Evolutionary conservation across 2,329 filamentous ascomycete species (phyloP).

Genomic region (Calonectria multiphialidica): DNA sequence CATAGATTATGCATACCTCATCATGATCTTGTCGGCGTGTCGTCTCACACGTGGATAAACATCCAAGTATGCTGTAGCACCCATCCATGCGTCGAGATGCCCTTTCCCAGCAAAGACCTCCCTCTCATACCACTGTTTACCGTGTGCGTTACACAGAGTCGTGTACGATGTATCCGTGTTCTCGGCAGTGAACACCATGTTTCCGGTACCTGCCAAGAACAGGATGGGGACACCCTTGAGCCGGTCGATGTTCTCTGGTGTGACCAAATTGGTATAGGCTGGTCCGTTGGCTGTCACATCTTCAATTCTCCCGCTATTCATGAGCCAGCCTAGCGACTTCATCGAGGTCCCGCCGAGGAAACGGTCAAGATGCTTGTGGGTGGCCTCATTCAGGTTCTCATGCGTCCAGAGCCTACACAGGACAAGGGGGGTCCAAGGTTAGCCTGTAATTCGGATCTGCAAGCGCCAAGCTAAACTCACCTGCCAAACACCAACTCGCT

Average conservation of each 20-base stretch:
- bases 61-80: conserved; percentile 30
- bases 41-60: conserved; percentile 36
- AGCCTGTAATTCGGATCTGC: neutral
- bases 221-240: conserved; percentile 67
- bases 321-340: conserved; percentile 67
- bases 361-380: conserved; percentile 70
- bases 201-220: conserved; percentile 33
- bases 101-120: conserved; percentile 40
- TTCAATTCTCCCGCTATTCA: conserved; percentile 65
- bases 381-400: conserved; percentile 73
- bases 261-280: conserved; percentile 60
- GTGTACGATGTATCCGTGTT: conserved; percentile 42
- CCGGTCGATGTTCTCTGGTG: conserved; percentile 60
- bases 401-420: conserved; percentile 66
- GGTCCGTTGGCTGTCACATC: conserved; percentile 66
- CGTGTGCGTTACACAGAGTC: conserved; percentile 35
- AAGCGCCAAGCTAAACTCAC: conserved; percentile 27
- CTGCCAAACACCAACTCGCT: conserved; percentile 71
- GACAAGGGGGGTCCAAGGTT: neutral
- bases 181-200: conserved; percentile 38
- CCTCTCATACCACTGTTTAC: conserved; percentile 39
- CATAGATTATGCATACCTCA: neutral
- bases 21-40: conserved; percentile 21
- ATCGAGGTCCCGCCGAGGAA: conserved; percentile 72
- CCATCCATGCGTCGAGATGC: conserved; percentile 45